These are phyloP conservation scores for Hypoxylon lenormandii DNA, from an alignment of 495 filamentous ascomycete species.

Conservation along the genomic window DNA sequence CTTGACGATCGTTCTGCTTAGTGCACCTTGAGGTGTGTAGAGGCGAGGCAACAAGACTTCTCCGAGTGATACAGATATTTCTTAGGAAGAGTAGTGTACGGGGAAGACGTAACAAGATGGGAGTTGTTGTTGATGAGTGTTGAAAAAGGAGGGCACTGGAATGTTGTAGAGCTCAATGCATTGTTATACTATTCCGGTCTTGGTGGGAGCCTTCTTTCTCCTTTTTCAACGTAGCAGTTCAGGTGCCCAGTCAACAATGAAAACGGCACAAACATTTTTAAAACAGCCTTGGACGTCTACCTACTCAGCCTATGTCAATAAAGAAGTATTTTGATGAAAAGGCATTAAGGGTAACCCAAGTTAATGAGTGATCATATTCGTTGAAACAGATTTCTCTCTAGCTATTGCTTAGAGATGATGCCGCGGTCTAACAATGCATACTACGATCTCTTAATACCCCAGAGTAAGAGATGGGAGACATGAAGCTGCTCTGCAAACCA, in stretches of 20 bases:
- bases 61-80: slow-evolving; percentile 13
- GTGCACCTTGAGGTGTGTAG: slow-evolving; percentile 3
- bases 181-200: slow-evolving; percentile 41
- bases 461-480: neutral
- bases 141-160: slow-evolving; percentile 43
- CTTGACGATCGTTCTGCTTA: slow-evolving; percentile 19
- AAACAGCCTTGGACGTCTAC: neutral
- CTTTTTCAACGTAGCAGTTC: neutral
- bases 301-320: neutral
- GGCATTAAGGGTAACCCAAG: neutral
- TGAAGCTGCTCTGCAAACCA: neutral
- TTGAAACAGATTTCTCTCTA: neutral
- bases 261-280: slow-evolving; percentile 32
- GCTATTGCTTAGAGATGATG: too few species aligned
- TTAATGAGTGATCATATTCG: neutral
- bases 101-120: slow-evolving; percentile 8
- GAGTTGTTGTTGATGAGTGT: slow-evolving; percentile 44
- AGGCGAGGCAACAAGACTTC: neutral
- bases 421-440: too few species aligned
- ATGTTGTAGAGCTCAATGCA: slow-evolving; percentile 32
- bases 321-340: slow-evolving; percentile 1
- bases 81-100: slow-evolving; percentile 2
- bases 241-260: slow-evolving; percentile 31
- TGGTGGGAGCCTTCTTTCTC: too few species aligned
- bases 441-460: neutral